Percentiles rank a stretch among this genome's conserved stretches.
Conservation (phyloP, 768 basidiomycete species). For the Podaxis carcinomalis region DNA sequence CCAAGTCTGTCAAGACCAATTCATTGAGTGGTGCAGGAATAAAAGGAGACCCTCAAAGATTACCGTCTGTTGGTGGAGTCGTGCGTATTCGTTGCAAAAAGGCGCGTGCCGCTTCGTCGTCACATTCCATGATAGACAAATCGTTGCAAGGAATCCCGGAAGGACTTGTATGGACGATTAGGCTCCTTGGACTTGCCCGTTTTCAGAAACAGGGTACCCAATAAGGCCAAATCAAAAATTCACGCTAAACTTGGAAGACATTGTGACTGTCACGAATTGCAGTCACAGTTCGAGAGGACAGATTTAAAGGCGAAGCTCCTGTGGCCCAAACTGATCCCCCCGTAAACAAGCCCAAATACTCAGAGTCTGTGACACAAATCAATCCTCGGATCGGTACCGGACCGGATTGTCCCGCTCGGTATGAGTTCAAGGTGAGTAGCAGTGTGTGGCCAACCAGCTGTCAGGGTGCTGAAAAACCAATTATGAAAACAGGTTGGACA, state of each 20-base stretch:
- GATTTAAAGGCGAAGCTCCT: conserved; percentile 58
- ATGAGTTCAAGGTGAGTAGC: conserved; percentile 71
- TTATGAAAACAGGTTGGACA: conserved; percentile 75
- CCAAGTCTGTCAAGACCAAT: background rate
- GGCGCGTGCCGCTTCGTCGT: background rate
- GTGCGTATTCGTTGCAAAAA: background rate
- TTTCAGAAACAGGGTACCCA: conserved; percentile 10
- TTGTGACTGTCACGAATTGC: conserved; percentile 34
- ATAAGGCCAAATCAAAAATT: conserved; percentile 14
- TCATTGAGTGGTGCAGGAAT: background rate
- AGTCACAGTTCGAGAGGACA: conserved; percentile 42
- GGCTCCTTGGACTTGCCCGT: conserved; percentile 5
- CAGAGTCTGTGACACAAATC: conserved; percentile 22
- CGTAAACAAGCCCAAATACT: conserved; percentile 44
- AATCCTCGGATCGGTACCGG: conserved; percentile 37
- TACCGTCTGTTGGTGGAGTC: background rate
- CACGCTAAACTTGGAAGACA: conserved; percentile 19
- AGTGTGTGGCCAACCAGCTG: conserved; percentile 1
- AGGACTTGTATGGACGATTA: background rate
- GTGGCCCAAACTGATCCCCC: conserved; percentile 50
- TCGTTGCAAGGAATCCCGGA: background rate
- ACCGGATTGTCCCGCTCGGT: conserved; percentile 47
- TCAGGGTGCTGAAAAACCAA: background rate
- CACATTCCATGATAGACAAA: background rate
- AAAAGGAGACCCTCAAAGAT: background rate